Base-by-base conservation (phyloP, 345 rosid species). In the Gossypium longicalyx region DNA sequence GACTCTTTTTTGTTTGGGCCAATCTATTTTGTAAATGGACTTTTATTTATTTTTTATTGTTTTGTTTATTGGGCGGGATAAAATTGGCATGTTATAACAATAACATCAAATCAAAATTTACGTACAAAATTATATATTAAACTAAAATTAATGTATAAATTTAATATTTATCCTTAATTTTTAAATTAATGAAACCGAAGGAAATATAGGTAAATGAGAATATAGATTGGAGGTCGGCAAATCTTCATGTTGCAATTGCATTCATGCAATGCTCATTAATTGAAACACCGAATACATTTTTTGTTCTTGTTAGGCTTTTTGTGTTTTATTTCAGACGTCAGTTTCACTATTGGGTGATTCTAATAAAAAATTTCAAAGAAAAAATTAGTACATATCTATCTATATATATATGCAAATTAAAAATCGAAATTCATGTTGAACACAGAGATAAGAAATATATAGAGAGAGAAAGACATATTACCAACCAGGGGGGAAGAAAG, bases 381-480 rank as follows among this genome's bases (percentile, higher is more conserved):
- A 25, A 60, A 44, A 44, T 44, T 7, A 44, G 9, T 7, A 44
- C 10, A 44, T 44, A 7, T 44, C 1, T 44, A 9, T 45, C 2
- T 27, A 27, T 29, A 29, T 29, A 49, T 2, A 16, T 1, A 41
- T 41, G 13, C 11, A 41, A 38, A 45, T 2, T 45, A 45, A 34
- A 66, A 3, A 44, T n/a, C 5, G 13, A 17, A 16, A 63, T 34
- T 63, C 67, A 1, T 62, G 22, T 63, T 38, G 0, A 38, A 63
- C 25, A 16, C 25, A 43, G 69, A 41, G 51, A 63, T 25, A 68
- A 12, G 10, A 16, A 2, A 27, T 67, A 3, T n/a, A 34, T 0
- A 34, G 7, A 34, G 41, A 22, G 84, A 81, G 70, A 48, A 69
- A 3, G 80, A 82, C 74, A 13, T 12, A 69, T 62, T 65, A 78